phyloP scores from a whole-genome alignment of 2,329 filamentous ascomycete species.

The Cladosporium sp. region DNA sequence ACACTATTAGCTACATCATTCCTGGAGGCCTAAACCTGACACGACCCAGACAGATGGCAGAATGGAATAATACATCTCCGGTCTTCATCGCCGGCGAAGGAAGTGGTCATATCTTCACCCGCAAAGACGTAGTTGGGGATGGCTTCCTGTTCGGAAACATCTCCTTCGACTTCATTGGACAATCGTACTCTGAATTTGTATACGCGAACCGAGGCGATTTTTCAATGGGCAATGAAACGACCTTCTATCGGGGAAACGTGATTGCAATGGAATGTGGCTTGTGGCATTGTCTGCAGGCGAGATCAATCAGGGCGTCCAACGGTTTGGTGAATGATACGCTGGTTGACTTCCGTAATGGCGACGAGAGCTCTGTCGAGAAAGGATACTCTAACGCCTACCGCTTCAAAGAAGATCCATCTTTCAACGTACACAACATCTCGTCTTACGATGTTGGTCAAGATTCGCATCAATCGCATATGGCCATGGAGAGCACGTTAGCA shows the following conservation, averaged over 20 bases:
- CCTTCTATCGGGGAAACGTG: neutral
- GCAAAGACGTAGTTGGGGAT: neutral
- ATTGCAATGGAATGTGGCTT: conserved; percentile 7
- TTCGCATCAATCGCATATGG: neutral
- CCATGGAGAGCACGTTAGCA: neutral
- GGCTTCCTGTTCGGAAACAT: neutral
- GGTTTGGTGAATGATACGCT: neutral
- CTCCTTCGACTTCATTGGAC: conserved; percentile 8
- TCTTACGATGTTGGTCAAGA: neutral
- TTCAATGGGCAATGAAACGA: neutral
- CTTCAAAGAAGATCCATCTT: neutral
- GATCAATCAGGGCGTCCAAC: conserved; percentile 6
- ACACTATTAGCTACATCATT: neutral
- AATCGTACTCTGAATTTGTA: neutral
- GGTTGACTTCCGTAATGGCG: neutral
- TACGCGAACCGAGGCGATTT: neutral
- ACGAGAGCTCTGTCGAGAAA: neutral
- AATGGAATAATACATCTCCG: neutral
- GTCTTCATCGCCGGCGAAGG: neutral
- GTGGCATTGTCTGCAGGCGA: conserved; percentile 2
- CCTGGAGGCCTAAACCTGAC: neutral
- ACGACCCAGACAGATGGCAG: neutral
- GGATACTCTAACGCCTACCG: no score
- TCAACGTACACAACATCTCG: conserved; percentile 1
- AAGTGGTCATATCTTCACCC: conserved; percentile 5